Percentiles rank a stretch among this genome's conserved stretches.
Conservation (phyloP, 75 land plant genomes). For the Isoetes taiwanensis region DNA sequence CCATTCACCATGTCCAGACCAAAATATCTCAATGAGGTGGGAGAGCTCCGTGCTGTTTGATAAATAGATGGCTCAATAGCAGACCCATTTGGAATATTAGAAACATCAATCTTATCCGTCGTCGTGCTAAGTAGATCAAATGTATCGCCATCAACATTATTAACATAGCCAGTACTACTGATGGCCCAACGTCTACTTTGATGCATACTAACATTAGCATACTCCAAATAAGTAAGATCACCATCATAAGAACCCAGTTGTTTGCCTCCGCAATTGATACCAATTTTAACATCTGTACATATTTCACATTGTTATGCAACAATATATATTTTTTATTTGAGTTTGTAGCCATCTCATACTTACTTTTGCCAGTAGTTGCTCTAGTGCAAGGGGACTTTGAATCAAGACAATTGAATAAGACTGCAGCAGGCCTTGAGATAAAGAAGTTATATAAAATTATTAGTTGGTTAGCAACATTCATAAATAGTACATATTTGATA, state of each 20-base stretch:
- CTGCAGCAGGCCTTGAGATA: neutral
- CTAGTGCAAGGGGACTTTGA: neutral
- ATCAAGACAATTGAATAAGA: neutral
- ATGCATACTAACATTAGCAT: neutral
- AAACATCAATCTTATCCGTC: neutral
- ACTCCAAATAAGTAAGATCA: neutral
- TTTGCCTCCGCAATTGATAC: neutral
- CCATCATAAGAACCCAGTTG: neutral
- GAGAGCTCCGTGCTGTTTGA: neutral
- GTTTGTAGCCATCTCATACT: neutral
- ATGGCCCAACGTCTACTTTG: neutral
- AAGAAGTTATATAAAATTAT: neutral
- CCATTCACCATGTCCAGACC: neutral
- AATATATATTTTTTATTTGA: neutral
- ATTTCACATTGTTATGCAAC: neutral
- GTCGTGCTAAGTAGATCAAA: neutral
- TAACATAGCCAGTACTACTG: neutral
- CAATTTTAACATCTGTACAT: neutral
- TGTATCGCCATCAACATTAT: neutral
- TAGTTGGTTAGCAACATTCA: neutral
- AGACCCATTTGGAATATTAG: too few relatives aligned
- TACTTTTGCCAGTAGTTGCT: neutral
- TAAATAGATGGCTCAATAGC: neutral
- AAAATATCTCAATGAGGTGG: slow-evolving; percentile 4
- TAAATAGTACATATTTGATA: neutral